Evolutionary conservation across 2,329 filamentous ascomycete genomes (phyloP), one percentile per base, ranked within the genome.

Genomic region (Calonectria henricotiae): DNA sequence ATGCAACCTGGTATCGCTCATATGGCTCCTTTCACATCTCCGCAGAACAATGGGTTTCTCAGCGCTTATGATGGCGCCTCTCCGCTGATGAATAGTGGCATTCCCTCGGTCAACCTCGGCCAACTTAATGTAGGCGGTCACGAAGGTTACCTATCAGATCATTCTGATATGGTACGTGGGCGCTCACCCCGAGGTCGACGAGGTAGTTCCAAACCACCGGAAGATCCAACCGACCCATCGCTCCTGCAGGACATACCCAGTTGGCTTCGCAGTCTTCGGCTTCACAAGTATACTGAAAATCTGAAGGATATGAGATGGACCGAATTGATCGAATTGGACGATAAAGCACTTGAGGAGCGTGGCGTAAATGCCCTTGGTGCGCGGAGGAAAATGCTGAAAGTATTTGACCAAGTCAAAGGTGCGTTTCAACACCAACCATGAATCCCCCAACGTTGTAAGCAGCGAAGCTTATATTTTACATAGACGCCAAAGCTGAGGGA

Each of bases 281-380:
- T 99, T 78, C 96, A 99, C 88, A 99, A 99, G 86, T 99, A 99
- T 84, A 99, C 96, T 11, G 96, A 99, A 76, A 97, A 98, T 77
- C 85, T 99, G 73, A 99, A 98, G 85, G 96, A 98, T 79, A 90
- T 98, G 87, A 95, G 96, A 79, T 99, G 96, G 96, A 93, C 92
- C 32, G 96, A 99, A 65, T 85, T 99, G 76, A 87, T 99, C 70
- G 93, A 96, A 82, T 86, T 99, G 76, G 94, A 98, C 78, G 96
- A 99, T 76, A 95, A 95, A 80, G 95, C 94, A 60, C 86, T 99
- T 73, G 96, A 98, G 84, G 93, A 94, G 30, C 92, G 94, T 63
- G 96, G 96, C 61, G 96, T 99, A 37, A 98, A 98, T 82, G 96
- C 96, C 65, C 89, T 98, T 67, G 96, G 96, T 77, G 96, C 96